Conservation (phyloP, 371 early-diverging fungal species). For the Dentiscutata heterogama region DNA sequence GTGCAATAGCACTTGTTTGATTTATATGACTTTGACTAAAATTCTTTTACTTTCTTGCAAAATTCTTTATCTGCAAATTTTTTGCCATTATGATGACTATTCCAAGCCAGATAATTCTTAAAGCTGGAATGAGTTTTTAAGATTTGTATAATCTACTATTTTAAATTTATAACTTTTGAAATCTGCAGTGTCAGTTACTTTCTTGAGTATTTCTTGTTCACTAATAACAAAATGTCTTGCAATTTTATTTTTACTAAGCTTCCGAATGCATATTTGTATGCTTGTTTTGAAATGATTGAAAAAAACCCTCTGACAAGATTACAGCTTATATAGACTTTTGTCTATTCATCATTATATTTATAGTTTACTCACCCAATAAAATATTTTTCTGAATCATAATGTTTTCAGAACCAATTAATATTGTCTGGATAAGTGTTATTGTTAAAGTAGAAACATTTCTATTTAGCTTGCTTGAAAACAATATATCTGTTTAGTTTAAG, state of each 20-base stretch:
- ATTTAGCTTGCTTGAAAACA: constrained; percentile 89
- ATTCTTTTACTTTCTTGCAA: no score
- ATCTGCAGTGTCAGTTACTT: constrained; percentile 86
- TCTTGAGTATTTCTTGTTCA: constrained; percentile 88
- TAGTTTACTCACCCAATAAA: constrained; percentile 89
- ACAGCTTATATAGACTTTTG: constrained; percentile 84
- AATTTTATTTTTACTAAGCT: constrained; percentile 91
- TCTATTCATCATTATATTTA: constrained; percentile 92
- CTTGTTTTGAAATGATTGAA: constrained; percentile 92
- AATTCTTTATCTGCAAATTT: constrained; percentile 79
- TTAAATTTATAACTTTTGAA: constrained; percentile 87
- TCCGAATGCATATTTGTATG: constrained; percentile 97
- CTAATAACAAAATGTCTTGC: constrained; percentile 94
- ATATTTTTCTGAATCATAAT: constrained; percentile 89
- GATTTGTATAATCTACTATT: constrained; percentile 78
- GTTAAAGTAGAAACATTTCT: constrained; percentile 98
- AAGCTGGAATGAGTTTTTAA: constrained; percentile 65
- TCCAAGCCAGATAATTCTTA: constrained; percentile 68
- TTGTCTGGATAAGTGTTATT: constrained; percentile 88
- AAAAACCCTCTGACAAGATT: constrained; percentile 94
- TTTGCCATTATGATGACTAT: constrained; percentile 64
- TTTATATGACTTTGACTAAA: no score
- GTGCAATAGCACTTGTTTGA: no score
- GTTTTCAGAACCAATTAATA: constrained; percentile 94
- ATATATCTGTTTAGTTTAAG: no score